Evolutionary conservation across 2,329 filamentous ascomycete genomes (phyloP), one percentile per base, ranked within the genome.

Genomic region (Clonostachys sp.): DNA sequence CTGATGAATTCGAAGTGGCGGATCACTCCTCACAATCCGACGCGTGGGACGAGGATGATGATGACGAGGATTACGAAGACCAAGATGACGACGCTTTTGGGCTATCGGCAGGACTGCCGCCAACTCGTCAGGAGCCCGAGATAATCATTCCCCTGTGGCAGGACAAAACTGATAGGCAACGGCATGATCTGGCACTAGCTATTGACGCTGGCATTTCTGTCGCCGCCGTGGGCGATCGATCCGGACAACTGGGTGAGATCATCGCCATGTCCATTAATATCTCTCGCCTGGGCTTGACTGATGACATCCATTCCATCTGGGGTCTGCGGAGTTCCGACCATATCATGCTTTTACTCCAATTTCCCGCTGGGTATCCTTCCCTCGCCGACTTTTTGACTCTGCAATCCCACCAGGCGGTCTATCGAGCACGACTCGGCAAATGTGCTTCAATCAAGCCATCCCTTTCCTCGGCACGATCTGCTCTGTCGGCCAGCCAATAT

Each of bases 241-340:
- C 10, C 4, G 14, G 13, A 12, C 14, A n/a, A 45, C 34, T 16
- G 14, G 33, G 34, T 35, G 7, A 71, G 44, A 70, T 75, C 3
- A 60, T 92, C 18, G 80, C 79, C 14, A 62, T 91, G 3, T 88
- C 88, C 0, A 77, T 86, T 36, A 80, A 81, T 5, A 77, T 87
- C 34, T 67, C 75, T 7, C 85, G 85, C 53, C 74, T 94, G 5
- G 82, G 78, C 2, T 77, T 95, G 12, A 86, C 87, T 0, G 75
- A 84, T 34, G 87, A 90, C 57, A 84, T 81, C 1, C 78, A 87
- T 65, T 74, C 24, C 24, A 10, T 88, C 4, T 94, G 89, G 89
- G 74, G 84, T 52, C 60, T 94, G 12, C 64, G 76, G 12, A 67
- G 73, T 0, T 63, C 72, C 1, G 83, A 89, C 39, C 91, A 91